Percentiles rank a stretch among this genome's conserved stretches.
These are phyloP conservation scores for Phanerochaete carnosa DNA, from an alignment of 768 basidiomycete genomes.

Conservation along the genomic window DNA sequence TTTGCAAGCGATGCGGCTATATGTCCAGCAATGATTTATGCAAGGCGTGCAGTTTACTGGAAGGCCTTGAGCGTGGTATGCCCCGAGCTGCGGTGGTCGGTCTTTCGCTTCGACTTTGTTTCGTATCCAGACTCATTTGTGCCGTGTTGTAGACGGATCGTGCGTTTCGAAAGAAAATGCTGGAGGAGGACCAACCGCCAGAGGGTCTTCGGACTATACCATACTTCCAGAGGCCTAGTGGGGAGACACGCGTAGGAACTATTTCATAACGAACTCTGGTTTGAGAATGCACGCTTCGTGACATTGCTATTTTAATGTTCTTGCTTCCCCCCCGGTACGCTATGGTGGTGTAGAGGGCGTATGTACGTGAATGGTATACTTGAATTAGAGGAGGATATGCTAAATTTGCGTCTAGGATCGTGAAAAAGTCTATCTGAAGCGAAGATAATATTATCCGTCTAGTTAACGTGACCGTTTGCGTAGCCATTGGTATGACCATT, in stretches of 20 bases:
- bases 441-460: background rate
- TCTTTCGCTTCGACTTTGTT: constrained; percentile 9
- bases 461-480: background rate
- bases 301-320: too few species aligned
- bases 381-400: background rate
- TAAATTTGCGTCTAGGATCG: too few species aligned
- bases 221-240: constrained; percentile 45
- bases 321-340: too few species aligned
- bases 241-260: background rate
- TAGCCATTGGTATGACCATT: background rate
- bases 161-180: constrained; percentile 53
- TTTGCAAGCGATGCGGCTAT: constrained; percentile 89
- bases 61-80: constrained; percentile 87
- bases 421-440: too few species aligned
- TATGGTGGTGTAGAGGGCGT: too few species aligned
- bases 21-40: constrained; percentile 97
- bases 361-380: too few species aligned
- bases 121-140: constrained; percentile 4
- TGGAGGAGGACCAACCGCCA: constrained; percentile 54
- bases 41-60: constrained; percentile 88
- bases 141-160: constrained; percentile 56
- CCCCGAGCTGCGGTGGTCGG: constrained; percentile 46
- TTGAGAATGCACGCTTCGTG: too few species aligned
- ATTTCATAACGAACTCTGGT: background rate
- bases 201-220: constrained; percentile 78